Evolutionary conservation across 1,284 basidiomycete species (phyloP), one percentile per base, ranked within the genome.

Genomic region (Papiliotrema flavescens): DNA sequence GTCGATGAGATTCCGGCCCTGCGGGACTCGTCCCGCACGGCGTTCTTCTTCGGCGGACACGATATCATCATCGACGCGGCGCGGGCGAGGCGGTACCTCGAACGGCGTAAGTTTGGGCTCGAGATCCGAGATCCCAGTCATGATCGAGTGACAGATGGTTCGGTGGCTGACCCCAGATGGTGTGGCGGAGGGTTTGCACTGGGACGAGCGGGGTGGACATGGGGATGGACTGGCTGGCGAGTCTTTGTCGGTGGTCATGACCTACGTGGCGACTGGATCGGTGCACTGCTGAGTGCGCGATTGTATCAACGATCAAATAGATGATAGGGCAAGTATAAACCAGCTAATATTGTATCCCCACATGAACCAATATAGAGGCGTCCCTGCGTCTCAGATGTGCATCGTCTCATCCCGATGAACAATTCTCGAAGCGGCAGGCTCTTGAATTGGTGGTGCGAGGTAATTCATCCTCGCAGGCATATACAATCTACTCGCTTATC

Each of bases 1-100:
- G 87, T 85, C 57, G 88, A 91, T 72, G 88, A 94, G 64, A 91
- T 94, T 42, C 90, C 90, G 0, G 81, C 88, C 64, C 85, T 85
- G 14, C 76, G 52, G 80, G 83, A 75, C 80, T 83, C 15, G 64
- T 53, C 55, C 11, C 67, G 66, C 53, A 75, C 77, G 3, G 71
- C 86, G 51, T 87, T 89, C 70, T 81, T 93, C 61, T 78, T 95
- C 15, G 89, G 89, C 22, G 89, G 87, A 0, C 82, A 84, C 61
- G 92, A 95, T 63, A 80, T 81, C 23, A 89, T 96, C 63, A 76
- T 94, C 45, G 83, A 88, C 66, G 82, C 88, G 11, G 49, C 60
- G 11, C 84, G 88, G 20, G 83, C 90, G 22, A 82, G 82, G 59
- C 80, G 80, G 45, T 92, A 91, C 70, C 81, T 92, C 13, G 80